Conservation (phyloP, 768 basidiomycete genomes). For the Sporobolomyces pararoseus region DNA sequence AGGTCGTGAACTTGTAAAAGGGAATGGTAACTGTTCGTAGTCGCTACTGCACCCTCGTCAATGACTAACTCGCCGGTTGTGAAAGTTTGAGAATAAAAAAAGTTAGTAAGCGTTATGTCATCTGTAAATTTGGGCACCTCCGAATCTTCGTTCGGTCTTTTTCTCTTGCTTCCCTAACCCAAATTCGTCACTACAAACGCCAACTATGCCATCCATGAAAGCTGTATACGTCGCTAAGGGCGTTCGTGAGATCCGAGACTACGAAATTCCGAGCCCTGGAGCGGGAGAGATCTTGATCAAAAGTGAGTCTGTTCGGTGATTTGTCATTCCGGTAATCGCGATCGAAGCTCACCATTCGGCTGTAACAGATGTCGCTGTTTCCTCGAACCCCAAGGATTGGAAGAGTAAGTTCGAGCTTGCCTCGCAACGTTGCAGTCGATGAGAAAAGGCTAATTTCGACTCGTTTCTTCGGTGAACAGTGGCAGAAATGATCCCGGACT, state of each 20-base stretch:
- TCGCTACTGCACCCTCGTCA: too few species aligned
- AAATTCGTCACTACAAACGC: background rate
- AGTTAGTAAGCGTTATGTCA: too few species aligned
- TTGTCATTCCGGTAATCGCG: too few species aligned
- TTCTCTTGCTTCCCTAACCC: background rate
- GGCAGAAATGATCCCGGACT: background rate
- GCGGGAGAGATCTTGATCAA: conserved; percentile 36
- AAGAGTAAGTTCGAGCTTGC: conserved; percentile 12
- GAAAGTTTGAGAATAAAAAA: too few species aligned
- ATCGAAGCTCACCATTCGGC: too few species aligned
- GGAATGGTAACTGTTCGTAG: too few species aligned
- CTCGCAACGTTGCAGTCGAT: too few species aligned
- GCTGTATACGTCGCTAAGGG: conserved; percentile 21
- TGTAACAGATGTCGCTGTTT: conserved; percentile 26
- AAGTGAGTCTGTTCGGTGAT: too few species aligned
- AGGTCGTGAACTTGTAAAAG: too few species aligned
- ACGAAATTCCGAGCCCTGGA: conserved; percentile 1
- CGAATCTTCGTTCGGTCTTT: background rate
- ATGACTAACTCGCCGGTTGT: too few species aligned
- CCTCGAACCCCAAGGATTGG: conserved; percentile 35
- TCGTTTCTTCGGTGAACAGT: background rate
- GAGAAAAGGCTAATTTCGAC: too few species aligned
- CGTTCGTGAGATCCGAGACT: conserved; percentile 16
- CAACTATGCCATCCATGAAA: conserved; percentile 18
- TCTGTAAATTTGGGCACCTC: background rate